These are phyloP conservation scores for Calonectria pteridis DNA, from an alignment of 2,329 filamentous ascomycete species.

Conservation along the genomic window DNA sequence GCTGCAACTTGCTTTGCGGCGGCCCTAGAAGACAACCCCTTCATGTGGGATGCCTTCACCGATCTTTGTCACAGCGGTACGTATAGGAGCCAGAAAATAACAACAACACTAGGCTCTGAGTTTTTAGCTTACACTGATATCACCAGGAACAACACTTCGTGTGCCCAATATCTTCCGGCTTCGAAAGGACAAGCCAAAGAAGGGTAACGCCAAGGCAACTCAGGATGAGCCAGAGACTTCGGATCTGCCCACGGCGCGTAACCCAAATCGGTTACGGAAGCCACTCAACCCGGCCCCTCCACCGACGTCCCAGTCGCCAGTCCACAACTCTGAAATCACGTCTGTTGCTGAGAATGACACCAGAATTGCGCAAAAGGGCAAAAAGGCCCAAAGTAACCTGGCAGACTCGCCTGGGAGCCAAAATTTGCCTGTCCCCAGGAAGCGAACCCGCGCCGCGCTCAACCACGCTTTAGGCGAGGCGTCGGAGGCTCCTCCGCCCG, in stretches of 20 bases:
- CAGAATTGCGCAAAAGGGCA: neutral
- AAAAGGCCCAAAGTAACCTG: neutral
- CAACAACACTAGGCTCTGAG: neutral
- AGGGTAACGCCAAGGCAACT: neutral
- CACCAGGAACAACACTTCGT: constrained; percentile 10
- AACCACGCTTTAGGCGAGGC: neutral
- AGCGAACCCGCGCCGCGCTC: constrained; percentile 11
- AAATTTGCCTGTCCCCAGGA: neutral
- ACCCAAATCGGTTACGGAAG: constrained; percentile 17
- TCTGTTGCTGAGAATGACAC: neutral
- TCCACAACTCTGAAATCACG: neutral
- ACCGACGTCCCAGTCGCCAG: constrained; percentile 6
- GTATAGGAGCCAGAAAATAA: neutral
- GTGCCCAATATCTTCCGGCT: constrained; percentile 31
- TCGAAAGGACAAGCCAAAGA: constrained; percentile 14
- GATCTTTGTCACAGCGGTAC: constrained; percentile 36
- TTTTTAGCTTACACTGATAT: constrained; percentile 2
- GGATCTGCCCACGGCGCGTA: constrained; percentile 12
- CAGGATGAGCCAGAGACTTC: constrained; percentile 2
- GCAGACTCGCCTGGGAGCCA: neutral
- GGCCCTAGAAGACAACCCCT: constrained; percentile 33
- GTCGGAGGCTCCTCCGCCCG: constrained; percentile 7
- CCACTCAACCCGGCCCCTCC: constrained; percentile 22
- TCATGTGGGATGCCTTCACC: constrained; percentile 41
- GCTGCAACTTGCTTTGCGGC: constrained; percentile 26